These are phyloP conservation scores for Candida neerlandica DNA, from an alignment of 1,139 yeast genomes.

Conservation along the genomic window DNA sequence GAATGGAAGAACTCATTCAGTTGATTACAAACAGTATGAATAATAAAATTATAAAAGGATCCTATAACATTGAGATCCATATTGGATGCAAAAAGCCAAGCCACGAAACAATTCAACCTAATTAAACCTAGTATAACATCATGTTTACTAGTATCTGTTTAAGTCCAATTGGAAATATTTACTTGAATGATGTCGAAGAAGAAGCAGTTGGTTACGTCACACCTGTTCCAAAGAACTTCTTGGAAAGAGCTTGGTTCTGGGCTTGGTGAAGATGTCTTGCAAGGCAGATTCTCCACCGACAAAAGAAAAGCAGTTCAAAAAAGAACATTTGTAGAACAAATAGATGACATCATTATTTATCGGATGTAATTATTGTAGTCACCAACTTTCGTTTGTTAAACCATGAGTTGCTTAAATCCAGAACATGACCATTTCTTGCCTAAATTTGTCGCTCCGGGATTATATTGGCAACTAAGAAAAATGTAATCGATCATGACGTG, in stretches of 20 bases:
- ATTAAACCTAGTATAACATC: too few relatives aligned
- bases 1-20: too few relatives aligned
- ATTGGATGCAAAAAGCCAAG: too few relatives aligned
- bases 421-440: too few relatives aligned
- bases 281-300: constrained; percentile 21
- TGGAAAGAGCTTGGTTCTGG: constrained; percentile 45
- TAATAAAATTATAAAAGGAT: too few relatives aligned
- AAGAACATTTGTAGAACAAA: neutral
- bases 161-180: constrained; percentile 36
- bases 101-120: too few relatives aligned
- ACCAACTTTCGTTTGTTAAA: neutral
- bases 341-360: neutral
- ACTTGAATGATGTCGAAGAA: constrained; percentile 40
- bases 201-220: constrained; percentile 34
- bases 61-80: too few relatives aligned
- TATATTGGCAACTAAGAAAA: neutral
- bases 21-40: too few relatives aligned
- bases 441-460: neutral
- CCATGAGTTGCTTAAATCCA: too few relatives aligned
- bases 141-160: too few relatives aligned
- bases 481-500: neutral
- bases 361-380: neutral
- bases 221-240: constrained; percentile 31
- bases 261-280: too few relatives aligned
- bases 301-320: neutral